Evolutionary conservation across 1,284 basidiomycete species (phyloP).

Genomic region (Cutaneotrichosporon spelunceum): DNA sequence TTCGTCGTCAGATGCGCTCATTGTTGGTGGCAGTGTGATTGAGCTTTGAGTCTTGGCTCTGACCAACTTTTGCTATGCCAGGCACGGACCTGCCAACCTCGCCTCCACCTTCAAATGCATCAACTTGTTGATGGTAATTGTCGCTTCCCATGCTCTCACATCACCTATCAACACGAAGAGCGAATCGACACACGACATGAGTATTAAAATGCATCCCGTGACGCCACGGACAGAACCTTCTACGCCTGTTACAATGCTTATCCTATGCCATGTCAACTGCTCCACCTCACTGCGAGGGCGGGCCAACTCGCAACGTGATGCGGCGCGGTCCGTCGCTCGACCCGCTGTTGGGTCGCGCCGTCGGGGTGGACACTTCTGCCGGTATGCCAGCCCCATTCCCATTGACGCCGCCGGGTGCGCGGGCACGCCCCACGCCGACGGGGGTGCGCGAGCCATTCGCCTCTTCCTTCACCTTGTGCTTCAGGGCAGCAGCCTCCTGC

Average conservation of each 20-base stretch:
- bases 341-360: not conserved
- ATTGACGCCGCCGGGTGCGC: not conserved
- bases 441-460: not conserved
- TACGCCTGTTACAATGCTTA: not conserved
- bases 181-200: not conserved
- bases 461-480: not conserved
- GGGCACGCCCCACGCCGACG: not conserved
- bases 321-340: not conserved
- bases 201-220: not conserved
- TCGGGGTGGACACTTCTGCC: not conserved
- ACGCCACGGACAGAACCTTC: not conserved
- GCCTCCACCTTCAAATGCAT: not conserved
- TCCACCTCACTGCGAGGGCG: not conserved
- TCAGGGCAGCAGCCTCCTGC: not conserved
- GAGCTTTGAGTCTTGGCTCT: not conserved
- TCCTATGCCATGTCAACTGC: not conserved
- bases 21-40: constrained; percentile 7
- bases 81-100: not conserved
- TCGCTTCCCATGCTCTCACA: not conserved
- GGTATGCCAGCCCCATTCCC: not conserved
- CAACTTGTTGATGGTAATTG: not conserved
- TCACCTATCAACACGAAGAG: no score
- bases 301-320: not conserved
- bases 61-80: constrained; percentile 1
- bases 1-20: constrained; percentile 35